These are phyloP conservation scores for Xylariaceae sp. DNA, from an alignment of 2,329 filamentous ascomycete genomes.

Conservation along the genomic window DNA sequence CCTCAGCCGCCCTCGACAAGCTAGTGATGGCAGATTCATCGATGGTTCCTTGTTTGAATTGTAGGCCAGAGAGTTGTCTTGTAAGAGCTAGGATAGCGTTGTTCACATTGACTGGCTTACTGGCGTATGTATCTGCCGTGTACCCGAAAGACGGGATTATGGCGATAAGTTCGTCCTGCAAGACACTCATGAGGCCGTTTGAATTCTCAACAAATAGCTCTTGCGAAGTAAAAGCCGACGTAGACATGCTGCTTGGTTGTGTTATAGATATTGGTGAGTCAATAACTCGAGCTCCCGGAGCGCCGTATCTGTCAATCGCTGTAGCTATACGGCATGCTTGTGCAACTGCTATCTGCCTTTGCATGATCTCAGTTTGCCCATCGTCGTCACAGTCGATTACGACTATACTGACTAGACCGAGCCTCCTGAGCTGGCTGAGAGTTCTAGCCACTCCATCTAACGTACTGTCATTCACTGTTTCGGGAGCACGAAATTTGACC, in stretches of 20 bases:
- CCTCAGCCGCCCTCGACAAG: slow-evolving; percentile 45
- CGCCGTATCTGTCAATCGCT: slow-evolving; percentile 73
- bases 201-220: slow-evolving; percentile 51
- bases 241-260: slow-evolving; percentile 29
- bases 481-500: slow-evolving; percentile 80
- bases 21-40: slow-evolving; percentile 46
- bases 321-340: slow-evolving; percentile 77
- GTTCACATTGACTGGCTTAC: slow-evolving; percentile 51
- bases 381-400: slow-evolving; percentile 73
- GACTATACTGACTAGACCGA: slow-evolving; percentile 83
- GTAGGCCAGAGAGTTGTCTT: slow-evolving; percentile 73
- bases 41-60: slow-evolving; percentile 49
- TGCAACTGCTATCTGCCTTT: slow-evolving; percentile 56
- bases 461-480: slow-evolving; percentile 70
- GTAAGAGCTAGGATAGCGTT: slow-evolving; percentile 79
- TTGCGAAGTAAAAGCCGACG: slow-evolving; percentile 43
- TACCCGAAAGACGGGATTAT: slow-evolving; percentile 65
- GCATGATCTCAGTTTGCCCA: slow-evolving; percentile 39
- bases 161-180: slow-evolving; percentile 72
- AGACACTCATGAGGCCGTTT: slow-evolving; percentile 65
- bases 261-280: slow-evolving; percentile 58
- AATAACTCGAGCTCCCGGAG: slow-evolving; percentile 71
- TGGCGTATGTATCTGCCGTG: slow-evolving; percentile 47
- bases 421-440: slow-evolving; percentile 77
- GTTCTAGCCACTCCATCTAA: slow-evolving; percentile 81